Evolutionary conservation across 306 rosid species (phyloP), one percentile per base, ranked within the genome.

Genomic region (Quercus engelmannii): DNA sequence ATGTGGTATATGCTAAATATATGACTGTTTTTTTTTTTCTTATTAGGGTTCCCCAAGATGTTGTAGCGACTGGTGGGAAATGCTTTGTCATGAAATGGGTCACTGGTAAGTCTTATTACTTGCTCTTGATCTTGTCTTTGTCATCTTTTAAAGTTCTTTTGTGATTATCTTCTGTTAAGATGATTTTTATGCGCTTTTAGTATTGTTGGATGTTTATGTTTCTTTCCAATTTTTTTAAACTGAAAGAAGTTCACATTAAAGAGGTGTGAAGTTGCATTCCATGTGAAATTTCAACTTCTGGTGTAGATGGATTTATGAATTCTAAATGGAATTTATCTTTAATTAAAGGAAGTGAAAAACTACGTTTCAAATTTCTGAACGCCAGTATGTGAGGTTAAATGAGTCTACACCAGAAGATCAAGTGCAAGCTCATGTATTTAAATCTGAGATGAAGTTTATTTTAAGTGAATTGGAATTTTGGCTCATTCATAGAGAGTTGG

Each of bases 41-140:
- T 75, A 25, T 68, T 81, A 96, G 98, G 99, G 92, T 95, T 86
- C 92, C 99, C 43, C 99, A 95, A 84, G 98, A 95, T 89, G 94
- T 91, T 69, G 93, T 91, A 56, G 97, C 98, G 15, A 93, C 99
- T 3, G 99, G 99, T 52, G 99, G 98, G 79, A 90, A 89, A 83
- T 95, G 98, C 83, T 74, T 51, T 81, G 84, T 96, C 78, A 85
- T 89, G 63, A 96, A 87, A 86, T 96, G 99, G 99, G 94, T 96
- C 54, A 88, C 92, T 85, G 98, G 99, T 91, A 77, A 51, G 75
- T 76, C 54, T 11, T 12, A 62, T 59, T 74, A 26, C 71, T 31
- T 85, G 23, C 81, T 77, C 17, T 61, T 58, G 38, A 17, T 17
- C 30, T 68, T 41, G 19, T 55, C 76, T 21, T 10, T 41, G 46